A percentile compares a stretch with the other conserved stretches of the same genome.
Conservation (phyloP, 257 asterid genomes). For the Anisodus acutangulus region DNA sequence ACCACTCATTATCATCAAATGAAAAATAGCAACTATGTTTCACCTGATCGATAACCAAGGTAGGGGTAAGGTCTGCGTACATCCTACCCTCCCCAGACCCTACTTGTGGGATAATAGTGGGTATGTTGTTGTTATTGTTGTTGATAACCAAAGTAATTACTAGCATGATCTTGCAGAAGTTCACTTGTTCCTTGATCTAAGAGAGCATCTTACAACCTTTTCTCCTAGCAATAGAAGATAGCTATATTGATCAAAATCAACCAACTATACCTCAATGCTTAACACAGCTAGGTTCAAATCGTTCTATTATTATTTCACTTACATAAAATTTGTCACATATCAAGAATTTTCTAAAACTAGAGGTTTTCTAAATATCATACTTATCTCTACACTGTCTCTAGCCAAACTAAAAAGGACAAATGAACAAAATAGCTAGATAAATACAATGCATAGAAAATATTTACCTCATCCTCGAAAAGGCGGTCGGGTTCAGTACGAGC, state of each 20-base stretch:
- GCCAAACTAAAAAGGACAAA: not conserved
- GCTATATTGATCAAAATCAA: not conserved
- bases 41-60: not conserved
- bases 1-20: not conserved
- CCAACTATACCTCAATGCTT: not conserved
- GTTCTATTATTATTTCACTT: no score
- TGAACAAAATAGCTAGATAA: no score
- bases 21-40: not conserved
- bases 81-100: no score
- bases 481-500: conserved; percentile 65
- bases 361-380: not conserved
- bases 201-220: not conserved
- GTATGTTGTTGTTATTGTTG: no score
- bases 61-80: no score
- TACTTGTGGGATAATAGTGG: no score
- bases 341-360: not conserved
- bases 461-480: conserved; percentile 58
- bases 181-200: conserved; percentile 2
- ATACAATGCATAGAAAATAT: not conserved
- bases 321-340: no score
- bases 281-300: not conserved
- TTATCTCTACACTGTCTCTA: not conserved
- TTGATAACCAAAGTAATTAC: not conserved
- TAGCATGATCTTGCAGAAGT: conserved; percentile 1
- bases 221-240: not conserved